phyloP scores from a whole-genome alignment of 352 stramenopile genomes.

The Phytophthora tubulina region DNA sequence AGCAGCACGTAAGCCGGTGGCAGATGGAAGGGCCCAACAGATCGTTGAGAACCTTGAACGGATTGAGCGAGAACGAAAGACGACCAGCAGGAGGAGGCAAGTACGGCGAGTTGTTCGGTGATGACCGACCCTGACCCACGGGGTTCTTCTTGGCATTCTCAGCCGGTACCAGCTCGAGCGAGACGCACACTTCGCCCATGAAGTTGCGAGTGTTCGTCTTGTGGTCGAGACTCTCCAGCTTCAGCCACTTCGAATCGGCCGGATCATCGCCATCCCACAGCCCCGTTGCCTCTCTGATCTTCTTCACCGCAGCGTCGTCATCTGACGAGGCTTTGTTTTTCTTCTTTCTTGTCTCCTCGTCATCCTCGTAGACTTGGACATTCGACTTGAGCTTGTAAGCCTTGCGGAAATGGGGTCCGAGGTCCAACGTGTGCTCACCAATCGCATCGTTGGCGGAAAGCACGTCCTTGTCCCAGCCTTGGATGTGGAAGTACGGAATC shows the following conservation, averaged over 20 bases:
- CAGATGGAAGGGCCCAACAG: conserved; percentile 90
- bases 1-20: conserved; percentile 85
- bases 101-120: conserved; percentile 95
- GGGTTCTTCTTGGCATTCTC: conserved; percentile 84
- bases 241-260: conserved; percentile 86
- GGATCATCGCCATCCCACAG: conserved; percentile 88
- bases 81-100: conserved; percentile 90
- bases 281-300: conserved; percentile 86
- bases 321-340: conserved; percentile 83
- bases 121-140: conserved; percentile 84
- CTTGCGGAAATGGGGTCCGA: conserved; percentile 75
- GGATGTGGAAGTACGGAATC: conserved; percentile 94
- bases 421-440: conserved; percentile 86
- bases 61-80: conserved; percentile 93
- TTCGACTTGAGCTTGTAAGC: conserved; percentile 82
- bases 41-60: conserved; percentile 91
- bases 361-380: conserved; percentile 88
- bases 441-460: conserved; percentile 94
- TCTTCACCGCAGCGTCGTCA: conserved; percentile 81
- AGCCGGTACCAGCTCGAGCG: conserved; percentile 88
- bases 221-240: conserved; percentile 83
- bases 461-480: conserved; percentile 95
- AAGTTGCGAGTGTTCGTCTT: conserved; percentile 83
- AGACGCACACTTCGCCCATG: conserved; percentile 91
- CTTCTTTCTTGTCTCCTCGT: conserved; percentile 76